Percentiles rank a stretch among this genome's conserved stretches.
Evolutionary conservation across 805 yeast species (phyloP).

Genomic region (Cyberlindnera euphorbiiphila): DNA sequence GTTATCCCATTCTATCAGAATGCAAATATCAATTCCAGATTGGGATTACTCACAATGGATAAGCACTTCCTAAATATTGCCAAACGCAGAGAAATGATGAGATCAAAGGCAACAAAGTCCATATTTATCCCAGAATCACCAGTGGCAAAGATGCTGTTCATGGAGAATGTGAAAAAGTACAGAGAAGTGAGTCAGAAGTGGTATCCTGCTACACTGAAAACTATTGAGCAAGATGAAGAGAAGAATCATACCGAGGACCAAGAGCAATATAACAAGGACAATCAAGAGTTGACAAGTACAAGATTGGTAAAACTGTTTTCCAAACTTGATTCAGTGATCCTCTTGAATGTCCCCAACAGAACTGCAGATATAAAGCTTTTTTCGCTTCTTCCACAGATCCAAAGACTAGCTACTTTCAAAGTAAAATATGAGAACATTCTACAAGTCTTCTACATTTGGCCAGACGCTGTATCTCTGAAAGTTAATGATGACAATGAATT

Average conservation of each 20-base stretch:
- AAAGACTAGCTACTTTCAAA: slow-evolving; percentile 8
- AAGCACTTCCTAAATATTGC: slow-evolving; percentile 28
- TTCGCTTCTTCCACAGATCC: slow-evolving; percentile 17
- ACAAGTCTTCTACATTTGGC: slow-evolving; percentile 22
- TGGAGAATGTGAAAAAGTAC: slow-evolving; percentile 42
- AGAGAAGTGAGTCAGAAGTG: slow-evolving; percentile 43
- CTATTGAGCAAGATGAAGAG: slow-evolving; percentile 34
- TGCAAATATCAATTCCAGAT: slow-evolving; percentile 31
- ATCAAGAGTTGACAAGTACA: too few relatives aligned
- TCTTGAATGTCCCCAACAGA: slow-evolving; percentile 14
- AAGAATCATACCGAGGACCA: slow-evolving; percentile 39
- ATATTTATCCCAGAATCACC: slow-evolving; percentile 31
- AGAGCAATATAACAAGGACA: background rate
- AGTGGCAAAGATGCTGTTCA: slow-evolving; percentile 42
- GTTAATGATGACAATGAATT: slow-evolving; percentile 18
- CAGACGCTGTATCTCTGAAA: slow-evolving; percentile 16
- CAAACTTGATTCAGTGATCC: slow-evolving; percentile 19
- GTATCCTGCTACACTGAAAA: slow-evolving; percentile 40
- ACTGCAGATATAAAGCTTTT: slow-evolving; percentile 21
- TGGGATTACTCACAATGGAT: slow-evolving; percentile 35
- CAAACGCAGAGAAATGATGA: slow-evolving; percentile 35
- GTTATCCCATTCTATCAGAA: slow-evolving; percentile 46
- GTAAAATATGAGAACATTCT: slow-evolving; percentile 17
- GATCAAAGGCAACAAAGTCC: slow-evolving; percentile 25
- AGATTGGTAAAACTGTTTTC: slow-evolving; percentile 14